These are phyloP conservation scores for Dacryopinax spathularia DNA, from an alignment of 768 basidiomycete species.

Conservation along the genomic window DNA sequence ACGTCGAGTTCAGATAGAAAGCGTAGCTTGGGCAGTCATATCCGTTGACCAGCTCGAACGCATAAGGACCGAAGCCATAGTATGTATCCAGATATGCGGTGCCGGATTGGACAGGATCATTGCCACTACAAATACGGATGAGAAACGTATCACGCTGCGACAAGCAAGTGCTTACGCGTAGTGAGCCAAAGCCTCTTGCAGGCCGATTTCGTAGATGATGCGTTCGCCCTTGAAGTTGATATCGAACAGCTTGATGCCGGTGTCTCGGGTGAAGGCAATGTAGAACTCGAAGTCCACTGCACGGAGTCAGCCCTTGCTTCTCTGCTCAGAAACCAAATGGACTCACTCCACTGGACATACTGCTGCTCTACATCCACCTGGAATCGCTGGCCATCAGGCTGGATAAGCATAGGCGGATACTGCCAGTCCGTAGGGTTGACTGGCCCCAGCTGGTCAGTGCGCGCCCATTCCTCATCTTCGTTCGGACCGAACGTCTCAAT, in stretches of 20 bases:
- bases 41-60: slow-evolving; percentile 19
- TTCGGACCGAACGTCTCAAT: slow-evolving; percentile 16
- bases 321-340: not conserved
- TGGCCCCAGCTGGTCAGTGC: slow-evolving; percentile 15
- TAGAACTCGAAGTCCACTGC: slow-evolving; percentile 15
- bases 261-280: slow-evolving; percentile 17
- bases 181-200: slow-evolving; percentile 19
- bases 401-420: slow-evolving; percentile 15
- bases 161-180: slow-evolving; percentile 7
- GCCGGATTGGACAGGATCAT: slow-evolving; percentile 16
- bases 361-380: slow-evolving; percentile 15
- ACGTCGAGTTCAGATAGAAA: slow-evolving; percentile 18
- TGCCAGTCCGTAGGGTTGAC: slow-evolving; percentile 12
- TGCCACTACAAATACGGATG: slow-evolving; percentile 9
- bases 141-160: not conserved
- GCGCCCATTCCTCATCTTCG: slow-evolving; percentile 13
- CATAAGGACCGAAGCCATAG: slow-evolving; percentile 19
- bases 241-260: slow-evolving; percentile 16
- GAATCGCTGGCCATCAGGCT: slow-evolving; percentile 18
- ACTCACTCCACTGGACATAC: slow-evolving; percentile 18
- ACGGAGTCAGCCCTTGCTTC: not conserved
- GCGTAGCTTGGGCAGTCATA: slow-evolving; percentile 22
- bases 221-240: slow-evolving; percentile 17
- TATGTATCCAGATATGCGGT: slow-evolving; percentile 15
- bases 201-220: slow-evolving; percentile 18